Conservation (phyloP, 306 rosid genomes). For the Dryas alaskensis region DNA sequence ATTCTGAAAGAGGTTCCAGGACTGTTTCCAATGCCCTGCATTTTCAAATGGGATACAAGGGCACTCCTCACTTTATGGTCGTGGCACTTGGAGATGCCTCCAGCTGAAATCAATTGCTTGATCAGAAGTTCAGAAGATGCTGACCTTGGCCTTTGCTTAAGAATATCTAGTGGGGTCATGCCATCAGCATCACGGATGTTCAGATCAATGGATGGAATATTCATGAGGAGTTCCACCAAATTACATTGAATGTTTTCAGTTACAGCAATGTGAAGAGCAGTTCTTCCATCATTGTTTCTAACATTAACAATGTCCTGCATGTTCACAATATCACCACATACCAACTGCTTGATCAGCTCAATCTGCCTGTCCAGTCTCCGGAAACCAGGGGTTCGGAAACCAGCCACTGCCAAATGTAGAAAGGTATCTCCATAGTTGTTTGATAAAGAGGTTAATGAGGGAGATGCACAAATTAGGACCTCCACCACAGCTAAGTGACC, state of each 20-base stretch:
- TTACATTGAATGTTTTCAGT: conserved; percentile 49
- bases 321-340: conserved; percentile 37
- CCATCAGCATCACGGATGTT: conserved; percentile 60
- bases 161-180: conserved; percentile 78
- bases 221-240: conserved; percentile 69
- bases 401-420: conserved; percentile 85
- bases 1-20: conserved; percentile 90
- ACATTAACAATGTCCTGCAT: conserved; percentile 51
- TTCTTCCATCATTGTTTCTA: conserved; percentile 76
- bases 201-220: conserved; percentile 58
- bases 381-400: conserved; percentile 83
- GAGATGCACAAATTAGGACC: conserved; percentile 48
- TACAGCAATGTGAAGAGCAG: conserved; percentile 77
- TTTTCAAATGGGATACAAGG: conserved; percentile 57
- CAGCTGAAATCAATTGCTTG: conserved; percentile 62
- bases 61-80: conserved; percentile 47
- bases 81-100: conserved; percentile 52
- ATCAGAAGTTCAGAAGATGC: conserved; percentile 70
- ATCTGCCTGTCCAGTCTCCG: conserved; percentile 67
- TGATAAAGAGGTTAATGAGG: conserved; percentile 41
- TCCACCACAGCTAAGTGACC: conserved; percentile 69
- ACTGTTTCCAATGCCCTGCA: conserved; percentile 60
- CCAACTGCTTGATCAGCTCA: conserved; percentile 59
- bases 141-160: conserved; percentile 55
- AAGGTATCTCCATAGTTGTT: conserved; percentile 80